Base-by-base conservation (phyloP, 2,329 filamentous ascomycete species). In the Clonostachys solani region DNA sequence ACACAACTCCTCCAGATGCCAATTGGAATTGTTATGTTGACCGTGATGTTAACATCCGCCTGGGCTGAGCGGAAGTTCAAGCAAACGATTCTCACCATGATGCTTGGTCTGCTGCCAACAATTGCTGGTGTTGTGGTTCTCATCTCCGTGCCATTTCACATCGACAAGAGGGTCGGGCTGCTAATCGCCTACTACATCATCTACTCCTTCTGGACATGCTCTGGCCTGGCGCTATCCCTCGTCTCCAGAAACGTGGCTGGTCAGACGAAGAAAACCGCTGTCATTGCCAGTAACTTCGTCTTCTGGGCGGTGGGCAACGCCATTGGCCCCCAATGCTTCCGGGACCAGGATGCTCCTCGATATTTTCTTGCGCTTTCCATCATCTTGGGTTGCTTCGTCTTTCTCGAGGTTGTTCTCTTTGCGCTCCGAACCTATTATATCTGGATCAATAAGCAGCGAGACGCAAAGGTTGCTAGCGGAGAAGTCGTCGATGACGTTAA, bases 171-270 rank as follows among this genome's bases (percentile, higher is more conserved):
- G 36, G 77, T 84, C 29, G 86, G 86, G 6, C 73, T 91, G 1
- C 68, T 90, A 13, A 79, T 90, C 57, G 79, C 75, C 57, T 91
- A 90, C 72, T 91, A 90, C 67, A 84, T 90, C 51, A 84, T 82
- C 0, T 74, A 89, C 16, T 88, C 83, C 6, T 91, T 91, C 75
- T 90, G 86, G 86, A 83, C 86, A 0, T 85, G 84, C 0, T 80
- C 86, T 56, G 86, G 82, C 2, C 69, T 89, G 12, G 72, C 77
- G 8, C 74, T 89, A 55, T 84, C 82, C 13, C 76, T 89, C 71
- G 74, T 88, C 48, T 81, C 80, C 1, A 76, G 84, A 15, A 89
- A 89, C 57, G 71, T 88, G 10, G 86, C 81, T 23, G 86, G 86
- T 0, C 83, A 87, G 55, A 89, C 86, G 2, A 90, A 90, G 67